Conservation (phyloP, 768 basidiomycete species). For the Terana coerulea region DNA sequence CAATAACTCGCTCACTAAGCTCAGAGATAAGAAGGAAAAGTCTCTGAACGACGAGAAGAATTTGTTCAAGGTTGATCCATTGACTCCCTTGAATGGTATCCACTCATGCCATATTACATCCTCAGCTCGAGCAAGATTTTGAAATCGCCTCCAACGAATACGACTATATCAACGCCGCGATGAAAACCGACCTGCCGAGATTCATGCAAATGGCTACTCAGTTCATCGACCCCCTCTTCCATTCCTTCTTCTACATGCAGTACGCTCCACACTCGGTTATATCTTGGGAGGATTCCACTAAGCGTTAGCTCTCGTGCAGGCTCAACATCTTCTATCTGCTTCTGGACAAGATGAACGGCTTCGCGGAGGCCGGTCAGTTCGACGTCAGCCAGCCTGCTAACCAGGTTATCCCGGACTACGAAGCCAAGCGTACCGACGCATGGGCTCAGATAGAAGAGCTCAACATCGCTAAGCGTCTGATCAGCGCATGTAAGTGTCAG, state of each 20-base stretch:
- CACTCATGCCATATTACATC: constrained; percentile 13
- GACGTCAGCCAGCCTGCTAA: constrained; percentile 59
- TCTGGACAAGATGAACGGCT: constrained; percentile 89
- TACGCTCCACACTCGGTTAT: constrained; percentile 39
- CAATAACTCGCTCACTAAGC: constrained; percentile 93
- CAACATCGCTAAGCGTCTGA: constrained; percentile 76
- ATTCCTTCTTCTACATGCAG: constrained; percentile 99
- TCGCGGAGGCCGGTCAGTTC: constrained; percentile 69
- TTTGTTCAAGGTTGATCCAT: constrained; percentile 75
- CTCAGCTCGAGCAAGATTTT: constrained; percentile 91
- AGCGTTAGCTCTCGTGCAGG: constrained; percentile 35
- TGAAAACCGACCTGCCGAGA: constrained; percentile 91
- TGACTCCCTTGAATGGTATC: too few species aligned
- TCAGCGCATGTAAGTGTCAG: constrained; percentile 71
- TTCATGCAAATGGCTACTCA: constrained; percentile 85
- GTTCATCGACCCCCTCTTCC: constrained; percentile 97
- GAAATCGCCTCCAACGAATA: constrained; percentile 91
- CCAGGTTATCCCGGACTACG: constrained; percentile 75
- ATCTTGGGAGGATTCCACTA: not conserved
- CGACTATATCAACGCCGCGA: constrained; percentile 83
- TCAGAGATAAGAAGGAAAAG: constrained; percentile 99
- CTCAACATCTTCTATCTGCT: constrained; percentile 93
- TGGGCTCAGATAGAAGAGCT: constrained; percentile 76
- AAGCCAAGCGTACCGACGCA: constrained; percentile 79
- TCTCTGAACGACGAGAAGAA: constrained; percentile 95